phyloP scores from a whole-genome alignment of 805 yeast genomes.

The Lipomyces yamanashiensis region DNA sequence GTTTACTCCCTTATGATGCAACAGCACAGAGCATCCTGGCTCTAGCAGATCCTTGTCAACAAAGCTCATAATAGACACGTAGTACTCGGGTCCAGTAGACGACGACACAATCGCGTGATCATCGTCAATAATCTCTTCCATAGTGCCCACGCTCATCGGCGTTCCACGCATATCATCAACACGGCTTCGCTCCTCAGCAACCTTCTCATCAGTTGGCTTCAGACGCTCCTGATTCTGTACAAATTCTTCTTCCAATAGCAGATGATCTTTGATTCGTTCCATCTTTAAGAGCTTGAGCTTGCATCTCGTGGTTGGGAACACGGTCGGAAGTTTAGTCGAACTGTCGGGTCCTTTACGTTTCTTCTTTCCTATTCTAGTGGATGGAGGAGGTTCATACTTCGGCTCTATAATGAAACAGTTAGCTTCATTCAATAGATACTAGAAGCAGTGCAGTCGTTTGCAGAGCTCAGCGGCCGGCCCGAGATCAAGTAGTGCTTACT shows the following conservation, averaged over 20 bases:
- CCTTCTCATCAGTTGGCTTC: constrained; percentile 95
- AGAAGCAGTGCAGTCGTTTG: not conserved
- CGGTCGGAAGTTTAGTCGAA: constrained; percentile 83
- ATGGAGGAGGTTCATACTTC: constrained; percentile 98
- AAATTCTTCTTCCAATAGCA: constrained; percentile 88
- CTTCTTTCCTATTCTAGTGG: constrained; percentile 89
- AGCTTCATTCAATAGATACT: not conserved
- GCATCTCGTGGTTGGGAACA: constrained; percentile 91
- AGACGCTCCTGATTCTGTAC: constrained; percentile 92
- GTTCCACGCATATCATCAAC: constrained; percentile 95
- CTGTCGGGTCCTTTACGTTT: constrained; percentile 84
- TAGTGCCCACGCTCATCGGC: constrained; percentile 94
- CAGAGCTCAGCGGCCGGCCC: not conserved
- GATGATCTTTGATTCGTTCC: constrained; percentile 95
- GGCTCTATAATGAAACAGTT: constrained; percentile 64
- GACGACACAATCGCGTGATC: constrained; percentile 98
- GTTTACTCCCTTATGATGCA: constrained; percentile 94
- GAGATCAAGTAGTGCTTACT: constrained; percentile 36
- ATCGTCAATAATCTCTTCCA: constrained; percentile 96
- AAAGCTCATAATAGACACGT: constrained; percentile 92
- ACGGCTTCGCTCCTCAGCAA: constrained; percentile 93
- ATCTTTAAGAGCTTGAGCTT: constrained; percentile 86
- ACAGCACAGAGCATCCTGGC: constrained; percentile 93
- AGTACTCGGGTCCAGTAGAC: constrained; percentile 95
- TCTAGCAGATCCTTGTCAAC: constrained; percentile 95